Conservation (phyloP, 2,329 filamentous ascomycete species). For the Aureobasidium pullulans region DNA sequence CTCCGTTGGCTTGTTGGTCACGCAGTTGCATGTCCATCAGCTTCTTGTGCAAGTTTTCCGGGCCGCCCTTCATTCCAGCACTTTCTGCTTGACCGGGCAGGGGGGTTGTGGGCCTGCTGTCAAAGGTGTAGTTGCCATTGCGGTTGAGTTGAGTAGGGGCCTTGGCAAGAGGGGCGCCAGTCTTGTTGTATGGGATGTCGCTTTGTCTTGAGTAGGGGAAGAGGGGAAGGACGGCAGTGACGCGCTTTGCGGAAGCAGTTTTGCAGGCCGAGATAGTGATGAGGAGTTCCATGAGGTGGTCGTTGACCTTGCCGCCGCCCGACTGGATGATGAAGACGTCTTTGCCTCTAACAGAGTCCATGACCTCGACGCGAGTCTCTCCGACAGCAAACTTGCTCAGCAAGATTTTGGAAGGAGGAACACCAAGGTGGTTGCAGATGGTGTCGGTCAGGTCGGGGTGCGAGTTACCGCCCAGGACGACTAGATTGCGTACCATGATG, state of each 20-base stretch:
- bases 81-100: conserved; percentile 63
- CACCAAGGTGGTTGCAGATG: conserved; percentile 81
- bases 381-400: conserved; percentile 91
- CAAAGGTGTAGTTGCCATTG: conserved; percentile 67
- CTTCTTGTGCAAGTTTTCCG: conserved; percentile 63
- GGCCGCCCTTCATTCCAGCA: conserved; percentile 57
- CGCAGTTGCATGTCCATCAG: conserved; percentile 61
- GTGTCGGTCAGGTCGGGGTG: conserved; percentile 81
- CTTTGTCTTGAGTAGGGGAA: conserved; percentile 97
- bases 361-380: conserved; percentile 90
- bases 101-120: conserved; percentile 84
- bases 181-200: conserved; percentile 94
- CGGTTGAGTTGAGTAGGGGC: conserved; percentile 45
- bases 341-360: conserved; percentile 93
- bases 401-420: conserved; percentile 76
- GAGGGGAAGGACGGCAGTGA: conserved; percentile 87
- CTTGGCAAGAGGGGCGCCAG: conserved; percentile 78
- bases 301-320: conserved; percentile 86
- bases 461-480: conserved; percentile 86
- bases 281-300: conserved; percentile 91
- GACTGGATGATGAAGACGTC: conserved; percentile 99
- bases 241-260: conserved; percentile 80
- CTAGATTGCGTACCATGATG: conserved; percentile 85
- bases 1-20: conserved; percentile 41
- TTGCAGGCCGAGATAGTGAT: conserved; percentile 99